A percentile compares a stretch with the other conserved stretches of the same genome.
Evolutionary conservation across 768 basidiomycete genomes (phyloP).

Genomic region (Ramaria sp.): DNA sequence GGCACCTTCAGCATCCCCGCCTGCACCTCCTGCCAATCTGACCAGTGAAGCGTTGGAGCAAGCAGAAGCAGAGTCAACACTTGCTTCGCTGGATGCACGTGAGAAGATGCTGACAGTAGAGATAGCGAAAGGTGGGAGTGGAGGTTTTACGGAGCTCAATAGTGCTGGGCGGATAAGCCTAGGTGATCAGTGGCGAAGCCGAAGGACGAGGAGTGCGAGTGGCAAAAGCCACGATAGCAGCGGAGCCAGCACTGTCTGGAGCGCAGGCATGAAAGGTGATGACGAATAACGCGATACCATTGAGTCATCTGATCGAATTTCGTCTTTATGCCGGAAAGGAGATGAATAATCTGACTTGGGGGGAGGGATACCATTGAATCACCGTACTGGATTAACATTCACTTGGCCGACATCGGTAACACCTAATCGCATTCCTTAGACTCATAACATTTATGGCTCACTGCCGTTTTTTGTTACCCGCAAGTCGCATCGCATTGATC

Average conservation of each 20-base stretch:
- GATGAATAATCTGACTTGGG: not conserved
- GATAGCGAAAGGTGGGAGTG: conserved; percentile 58
- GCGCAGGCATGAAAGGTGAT: conserved; percentile 67
- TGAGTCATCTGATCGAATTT: not conserved
- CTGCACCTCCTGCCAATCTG: conserved; percentile 30
- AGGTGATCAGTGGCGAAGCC: conserved; percentile 45
- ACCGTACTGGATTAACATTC: no score
- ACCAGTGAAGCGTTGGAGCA: conserved; percentile 71
- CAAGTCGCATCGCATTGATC: not conserved
- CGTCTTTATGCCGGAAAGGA: not conserved
- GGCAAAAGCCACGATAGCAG: conserved; percentile 35
- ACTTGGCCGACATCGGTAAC: no score
- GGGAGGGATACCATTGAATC: no score
- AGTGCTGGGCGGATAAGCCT: conserved; percentile 25
- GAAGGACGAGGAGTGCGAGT: conserved; percentile 37
- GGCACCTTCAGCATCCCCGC: conserved; percentile 19
- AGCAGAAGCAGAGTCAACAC: conserved; percentile 63
- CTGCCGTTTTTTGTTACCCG: not conserved
- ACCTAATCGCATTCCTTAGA: not conserved
- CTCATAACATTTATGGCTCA: conserved; percentile 5
- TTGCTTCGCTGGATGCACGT: conserved; percentile 71
- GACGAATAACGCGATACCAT: conserved; percentile 24
- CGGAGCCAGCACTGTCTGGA: conserved; percentile 76
- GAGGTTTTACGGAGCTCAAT: conserved; percentile 74
- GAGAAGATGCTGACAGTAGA: conserved; percentile 64